These are phyloP conservation scores for Spirogloea muscicola DNA, from an alignment of 139 green algal genomes.

Conservation along the genomic window DNA sequence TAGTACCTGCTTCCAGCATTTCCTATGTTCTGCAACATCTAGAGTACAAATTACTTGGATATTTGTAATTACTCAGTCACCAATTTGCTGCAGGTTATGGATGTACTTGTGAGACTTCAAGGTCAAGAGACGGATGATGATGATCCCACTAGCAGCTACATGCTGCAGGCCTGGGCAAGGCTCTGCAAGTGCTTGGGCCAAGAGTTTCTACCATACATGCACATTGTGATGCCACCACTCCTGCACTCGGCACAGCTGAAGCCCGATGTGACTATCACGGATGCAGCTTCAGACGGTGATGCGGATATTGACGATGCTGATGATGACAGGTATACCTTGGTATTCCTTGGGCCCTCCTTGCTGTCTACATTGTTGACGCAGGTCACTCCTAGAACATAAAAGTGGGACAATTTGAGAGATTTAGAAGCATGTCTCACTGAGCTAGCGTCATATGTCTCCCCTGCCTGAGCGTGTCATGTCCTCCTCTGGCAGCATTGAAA, in stretches of 20 bases:
- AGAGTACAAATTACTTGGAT: too few species aligned
- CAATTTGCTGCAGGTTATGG: slow-evolving; percentile 76
- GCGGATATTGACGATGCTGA: slow-evolving; percentile 53
- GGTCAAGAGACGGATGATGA: slow-evolving; percentile 55
- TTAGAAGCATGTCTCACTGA: too few species aligned
- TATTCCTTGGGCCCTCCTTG: too few species aligned
- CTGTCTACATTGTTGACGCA: too few species aligned
- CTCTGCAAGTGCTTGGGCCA: slow-evolving; percentile 94
- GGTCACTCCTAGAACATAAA: too few species aligned
- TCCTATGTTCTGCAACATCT: too few species aligned
- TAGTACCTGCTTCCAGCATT: too few species aligned
- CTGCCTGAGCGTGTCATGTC: too few species aligned
- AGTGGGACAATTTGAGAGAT: too few species aligned
- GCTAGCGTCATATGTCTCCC: too few species aligned
- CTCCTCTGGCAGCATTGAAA: slow-evolving; percentile 68
- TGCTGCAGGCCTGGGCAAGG: slow-evolving; percentile 80
- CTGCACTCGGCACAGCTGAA: slow-evolving; percentile 69
- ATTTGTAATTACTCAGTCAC: too few species aligned
- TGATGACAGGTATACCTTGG: too few species aligned
- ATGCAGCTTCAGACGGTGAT: slow-evolving; percentile 48
- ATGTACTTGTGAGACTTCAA: slow-evolving; percentile 78
- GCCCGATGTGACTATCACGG: slow-evolving; percentile 79
- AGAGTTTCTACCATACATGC: slow-evolving; percentile 95
- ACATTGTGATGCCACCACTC: slow-evolving; percentile 89
- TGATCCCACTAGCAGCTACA: slow-evolving; percentile 55